These are phyloP conservation scores for Rhizopogon rudus DNA, from an alignment of 768 basidiomycete genomes.

Conservation along the genomic window DNA sequence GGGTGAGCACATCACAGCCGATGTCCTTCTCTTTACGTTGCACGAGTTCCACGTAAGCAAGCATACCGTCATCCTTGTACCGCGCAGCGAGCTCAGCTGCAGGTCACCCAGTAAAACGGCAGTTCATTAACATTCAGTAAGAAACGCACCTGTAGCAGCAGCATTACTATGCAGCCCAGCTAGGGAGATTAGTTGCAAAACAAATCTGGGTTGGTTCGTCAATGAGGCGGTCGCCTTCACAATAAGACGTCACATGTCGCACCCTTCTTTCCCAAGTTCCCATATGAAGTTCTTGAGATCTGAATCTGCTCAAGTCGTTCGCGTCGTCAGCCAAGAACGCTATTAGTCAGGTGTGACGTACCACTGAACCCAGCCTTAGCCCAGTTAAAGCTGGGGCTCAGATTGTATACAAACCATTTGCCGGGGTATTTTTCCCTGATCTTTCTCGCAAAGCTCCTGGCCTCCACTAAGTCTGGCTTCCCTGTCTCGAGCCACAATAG, in stretches of 20 bases:
- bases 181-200: constrained; percentile 84
- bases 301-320: constrained; percentile 37
- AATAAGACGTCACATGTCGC: constrained; percentile 11
- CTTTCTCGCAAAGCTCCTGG: constrained; percentile 69
- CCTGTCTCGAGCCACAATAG: constrained; percentile 94
- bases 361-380: constrained; percentile 73
- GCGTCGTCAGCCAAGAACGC: neutral
- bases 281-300: constrained; percentile 84
- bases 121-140: neutral
- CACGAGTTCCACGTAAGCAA: constrained; percentile 86
- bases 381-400: constrained; percentile 96
- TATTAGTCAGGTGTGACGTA: constrained; percentile 19
- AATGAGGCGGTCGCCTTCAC: constrained; percentile 1
- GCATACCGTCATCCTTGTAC: constrained; percentile 87
- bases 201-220: constrained; percentile 49
- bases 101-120: neutral
- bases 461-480: constrained; percentile 77
- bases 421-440: constrained; percentile 65
- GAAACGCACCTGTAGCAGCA: constrained; percentile 57
- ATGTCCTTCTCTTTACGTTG: constrained; percentile 87
- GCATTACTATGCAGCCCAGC: constrained; percentile 89
- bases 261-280: constrained; percentile 90
- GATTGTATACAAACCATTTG: constrained; percentile 88
- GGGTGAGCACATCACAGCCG: constrained; percentile 85
- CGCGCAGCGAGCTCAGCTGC: constrained; percentile 72